A percentile compares a stretch with the other conserved stretches of the same genome.
Evolutionary conservation across 345 rosid species (phyloP).

Genomic region (Raphanus raphanistrum): DNA sequence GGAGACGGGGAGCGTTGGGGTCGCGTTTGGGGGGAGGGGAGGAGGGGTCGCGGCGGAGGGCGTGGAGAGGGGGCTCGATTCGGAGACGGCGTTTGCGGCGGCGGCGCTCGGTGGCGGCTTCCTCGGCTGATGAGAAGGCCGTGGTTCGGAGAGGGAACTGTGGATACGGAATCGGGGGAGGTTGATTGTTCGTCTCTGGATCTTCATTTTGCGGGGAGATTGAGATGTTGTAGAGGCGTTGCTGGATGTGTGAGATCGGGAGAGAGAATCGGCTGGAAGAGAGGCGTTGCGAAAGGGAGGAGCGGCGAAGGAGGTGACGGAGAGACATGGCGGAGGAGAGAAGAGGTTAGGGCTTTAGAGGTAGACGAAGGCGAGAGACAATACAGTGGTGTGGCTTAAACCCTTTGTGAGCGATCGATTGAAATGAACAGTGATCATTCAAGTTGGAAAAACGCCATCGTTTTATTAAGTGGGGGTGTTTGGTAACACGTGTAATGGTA

Average conservation of each 20-base stretch:
- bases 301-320: slow-evolving; percentile 52
- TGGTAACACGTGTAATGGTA: background rate
- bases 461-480: background rate
- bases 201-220: background rate
- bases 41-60: slow-evolving; percentile 61
- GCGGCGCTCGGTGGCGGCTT: slow-evolving; percentile 94
- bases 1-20: slow-evolving; percentile 92
- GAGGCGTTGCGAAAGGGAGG: slow-evolving; percentile 26
- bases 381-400: slow-evolving; percentile 27
- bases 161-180: slow-evolving; percentile 19
- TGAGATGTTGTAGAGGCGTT: slow-evolving; percentile 31
- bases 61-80: slow-evolving; percentile 90
- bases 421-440: background rate
- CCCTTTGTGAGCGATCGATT: slow-evolving; percentile 4
- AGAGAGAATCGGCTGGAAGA: background rate
- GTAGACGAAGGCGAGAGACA: slow-evolving; percentile 8
- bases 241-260: slow-evolving; percentile 31
- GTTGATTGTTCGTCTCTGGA: slow-evolving; percentile 10
- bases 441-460: background rate
- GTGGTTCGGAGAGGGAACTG: slow-evolving; percentile 44
- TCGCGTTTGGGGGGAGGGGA: slow-evolving; percentile 65
- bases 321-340: slow-evolving; percentile 48
- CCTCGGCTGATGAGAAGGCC: slow-evolving; percentile 90
- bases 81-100: slow-evolving; percentile 88
- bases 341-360: slow-evolving; percentile 33